Evolutionary conservation across 2,329 filamentous ascomycete species (phyloP).

Genomic region (Emmonsiellopsis sp.): DNA sequence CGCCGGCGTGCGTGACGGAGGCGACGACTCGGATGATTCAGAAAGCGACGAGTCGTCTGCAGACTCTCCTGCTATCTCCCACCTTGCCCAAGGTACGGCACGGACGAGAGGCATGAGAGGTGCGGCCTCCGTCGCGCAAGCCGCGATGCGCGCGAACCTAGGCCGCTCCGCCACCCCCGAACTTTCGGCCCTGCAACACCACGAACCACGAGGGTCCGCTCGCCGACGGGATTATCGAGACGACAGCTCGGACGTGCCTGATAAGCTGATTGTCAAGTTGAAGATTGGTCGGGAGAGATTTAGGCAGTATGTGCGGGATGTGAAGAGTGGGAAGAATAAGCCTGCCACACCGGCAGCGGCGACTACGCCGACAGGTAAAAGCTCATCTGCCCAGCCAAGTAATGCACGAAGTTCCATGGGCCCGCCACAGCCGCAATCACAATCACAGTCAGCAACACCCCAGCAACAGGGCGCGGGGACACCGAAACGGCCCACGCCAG

Average conservation of each 20-base stretch:
- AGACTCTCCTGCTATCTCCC: conserved; percentile 73
- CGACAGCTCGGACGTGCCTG: conserved; percentile 64
- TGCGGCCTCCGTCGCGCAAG: conserved; percentile 76
- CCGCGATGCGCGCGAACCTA: conserved; percentile 65
- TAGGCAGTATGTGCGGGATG: conserved; percentile 53
- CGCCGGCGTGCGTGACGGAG: conserved; percentile 48
- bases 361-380: conserved; percentile 12
- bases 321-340: conserved; percentile 34
- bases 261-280: conserved; percentile 64
- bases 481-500: conserved; percentile 22
- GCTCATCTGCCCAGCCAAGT: conserved; percentile 35
- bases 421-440: conserved; percentile 18
- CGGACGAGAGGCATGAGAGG: conserved; percentile 82
- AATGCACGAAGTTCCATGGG: conserved; percentile 12
- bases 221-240: conserved; percentile 62
- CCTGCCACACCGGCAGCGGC: conserved; percentile 34
- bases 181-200: conserved; percentile 50
- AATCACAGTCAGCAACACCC: not conserved
- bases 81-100: conserved; percentile 62
- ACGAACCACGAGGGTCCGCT: conserved; percentile 62
- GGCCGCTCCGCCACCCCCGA: conserved; percentile 88
- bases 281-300: conserved; percentile 65
- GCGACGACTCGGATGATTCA: conserved; percentile 78
- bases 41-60: conserved; percentile 82
- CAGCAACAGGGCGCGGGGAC: conserved; percentile 7